Evolutionary conservation across 2,329 filamentous ascomycete species (phyloP).

Genomic region (Phyllosticta citrichinensis): DNA sequence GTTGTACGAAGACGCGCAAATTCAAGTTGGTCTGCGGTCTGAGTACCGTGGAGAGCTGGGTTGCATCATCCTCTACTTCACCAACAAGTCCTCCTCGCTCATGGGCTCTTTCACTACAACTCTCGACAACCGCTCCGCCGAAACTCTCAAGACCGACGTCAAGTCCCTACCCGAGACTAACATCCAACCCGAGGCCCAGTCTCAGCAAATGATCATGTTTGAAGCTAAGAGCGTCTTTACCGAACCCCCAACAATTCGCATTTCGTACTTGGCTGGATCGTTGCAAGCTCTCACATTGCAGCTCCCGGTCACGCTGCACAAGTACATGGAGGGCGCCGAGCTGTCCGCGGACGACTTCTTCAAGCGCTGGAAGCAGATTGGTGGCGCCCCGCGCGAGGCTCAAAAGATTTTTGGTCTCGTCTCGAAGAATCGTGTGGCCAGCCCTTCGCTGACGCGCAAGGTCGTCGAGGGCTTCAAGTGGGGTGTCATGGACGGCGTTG

Average conservation of each 20-base stretch:
- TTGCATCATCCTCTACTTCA: constrained; percentile 90
- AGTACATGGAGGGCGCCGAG: constrained; percentile 92
- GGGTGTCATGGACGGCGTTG: constrained; percentile 75
- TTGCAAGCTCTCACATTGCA: constrained; percentile 87
- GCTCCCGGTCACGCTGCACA: constrained; percentile 78
- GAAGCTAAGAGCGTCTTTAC: constrained; percentile 74
- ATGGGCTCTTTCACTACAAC: constrained; percentile 93
- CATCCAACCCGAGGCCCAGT: constrained; percentile 64
- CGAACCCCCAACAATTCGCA: constrained; percentile 79
- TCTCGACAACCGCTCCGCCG: constrained; percentile 59
- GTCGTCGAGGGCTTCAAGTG: constrained; percentile 80
- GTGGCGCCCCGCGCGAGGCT: constrained; percentile 73
- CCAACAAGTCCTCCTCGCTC: constrained; percentile 77
- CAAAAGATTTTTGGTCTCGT: constrained; percentile 74
- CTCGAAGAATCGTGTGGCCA: constrained; percentile 53
- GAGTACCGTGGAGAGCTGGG: constrained; percentile 95
- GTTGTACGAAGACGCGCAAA: constrained; percentile 87
- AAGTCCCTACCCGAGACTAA: constrained; percentile 81
- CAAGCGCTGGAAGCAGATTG: constrained; percentile 98
- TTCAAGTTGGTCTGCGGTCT: constrained; percentile 83
- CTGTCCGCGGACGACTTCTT: constrained; percentile 90
- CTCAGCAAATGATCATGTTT: constrained; percentile 91
- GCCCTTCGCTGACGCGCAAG: constrained; percentile 58
- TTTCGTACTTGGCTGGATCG: constrained; percentile 89
- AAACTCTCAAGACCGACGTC: constrained; percentile 71